These are phyloP conservation scores for Angomonas ambiguus DNA, from an alignment of 208 protist species.

Conservation along the genomic window DNA sequence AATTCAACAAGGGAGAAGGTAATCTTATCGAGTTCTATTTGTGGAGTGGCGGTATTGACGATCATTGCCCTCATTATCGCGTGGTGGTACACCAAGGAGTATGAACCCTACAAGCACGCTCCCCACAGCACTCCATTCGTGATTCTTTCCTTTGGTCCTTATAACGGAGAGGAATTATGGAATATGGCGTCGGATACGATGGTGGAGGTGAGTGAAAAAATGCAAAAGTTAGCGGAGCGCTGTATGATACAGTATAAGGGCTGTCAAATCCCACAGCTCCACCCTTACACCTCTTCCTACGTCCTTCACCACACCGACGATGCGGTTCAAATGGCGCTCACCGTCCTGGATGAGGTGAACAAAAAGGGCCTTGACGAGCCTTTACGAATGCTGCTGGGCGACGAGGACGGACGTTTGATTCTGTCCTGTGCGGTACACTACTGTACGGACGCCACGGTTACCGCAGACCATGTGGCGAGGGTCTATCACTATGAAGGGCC, in stretches of 20 bases:
- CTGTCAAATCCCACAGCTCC: constrained; percentile 65
- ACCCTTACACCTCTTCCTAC: constrained; percentile 62
- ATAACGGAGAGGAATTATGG: constrained; percentile 63
- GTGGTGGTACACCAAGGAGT: constrained; percentile 26
- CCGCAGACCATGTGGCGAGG: constrained; percentile 20
- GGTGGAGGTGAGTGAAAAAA: constrained; percentile 43
- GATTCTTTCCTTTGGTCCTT: constrained; percentile 57
- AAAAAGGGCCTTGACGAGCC: constrained; percentile 40
- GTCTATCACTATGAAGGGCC: constrained; percentile 58
- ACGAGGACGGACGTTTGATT: constrained; percentile 41
- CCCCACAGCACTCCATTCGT: constrained; percentile 73
- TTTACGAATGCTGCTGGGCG: constrained; percentile 46
- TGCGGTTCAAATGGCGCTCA: constrained; percentile 57
- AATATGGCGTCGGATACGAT: constrained; percentile 53
- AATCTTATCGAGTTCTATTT: constrained; percentile 30
- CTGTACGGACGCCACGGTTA: constrained; percentile 65
- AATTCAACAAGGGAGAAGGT: constrained; percentile 15
- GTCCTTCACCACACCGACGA: constrained; percentile 40
- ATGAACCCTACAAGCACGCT: constrained; percentile 53
- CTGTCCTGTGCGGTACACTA: constrained; percentile 75
- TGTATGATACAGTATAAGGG: constrained; percentile 37
- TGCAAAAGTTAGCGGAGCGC: constrained; percentile 27
- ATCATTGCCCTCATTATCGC: constrained; percentile 24
- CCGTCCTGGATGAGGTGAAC: constrained; percentile 53
- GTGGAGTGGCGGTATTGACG: constrained; percentile 14